Evolutionary conservation across 176 grass and related monocot genomes (phyloP).

Genomic region (Oryza coarctata): DNA sequence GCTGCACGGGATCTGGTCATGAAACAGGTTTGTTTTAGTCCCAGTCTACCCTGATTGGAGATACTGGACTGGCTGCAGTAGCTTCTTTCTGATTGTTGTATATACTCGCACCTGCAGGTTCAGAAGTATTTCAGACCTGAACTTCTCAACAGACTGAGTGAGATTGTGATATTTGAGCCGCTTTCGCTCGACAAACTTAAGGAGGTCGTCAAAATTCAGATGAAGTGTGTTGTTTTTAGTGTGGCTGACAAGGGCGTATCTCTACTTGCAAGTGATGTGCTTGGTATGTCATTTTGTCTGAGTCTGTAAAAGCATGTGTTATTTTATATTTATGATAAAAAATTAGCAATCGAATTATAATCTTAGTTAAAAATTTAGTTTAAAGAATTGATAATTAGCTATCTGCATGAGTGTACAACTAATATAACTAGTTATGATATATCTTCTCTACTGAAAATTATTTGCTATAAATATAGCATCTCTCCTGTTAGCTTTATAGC

Average conservation of each 20-base stretch:
- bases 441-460: too few species aligned
- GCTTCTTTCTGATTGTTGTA: neutral
- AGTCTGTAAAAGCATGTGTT: too few species aligned
- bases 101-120: slow-evolving; percentile 23
- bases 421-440: too few species aligned
- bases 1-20: slow-evolving; percentile 35
- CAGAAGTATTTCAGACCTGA: slow-evolving; percentile 56
- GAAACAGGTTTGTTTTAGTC: slow-evolving; percentile 22
- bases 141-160: slow-evolving; percentile 50
- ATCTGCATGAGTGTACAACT: too few species aligned
- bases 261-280: slow-evolving; percentile 54
- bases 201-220: slow-evolving; percentile 50
- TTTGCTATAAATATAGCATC: too few species aligned
- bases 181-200: slow-evolving; percentile 39
- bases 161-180: slow-evolving; percentile 61
- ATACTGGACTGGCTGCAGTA: neutral
- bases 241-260: slow-evolving; percentile 54
- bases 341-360: too few species aligned
- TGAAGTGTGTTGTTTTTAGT: slow-evolving; percentile 55
- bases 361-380: too few species aligned
- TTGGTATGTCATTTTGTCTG: slow-evolving; percentile 50
- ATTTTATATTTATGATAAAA: too few species aligned
- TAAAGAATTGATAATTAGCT: too few species aligned
- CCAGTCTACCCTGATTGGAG: neutral
- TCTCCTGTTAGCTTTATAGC: too few species aligned